Evolutionary conservation across 495 filamentous ascomycete species (phyloP), one percentile per base, ranked within the genome.

Genomic region (Haplographium delicatum): DNA sequence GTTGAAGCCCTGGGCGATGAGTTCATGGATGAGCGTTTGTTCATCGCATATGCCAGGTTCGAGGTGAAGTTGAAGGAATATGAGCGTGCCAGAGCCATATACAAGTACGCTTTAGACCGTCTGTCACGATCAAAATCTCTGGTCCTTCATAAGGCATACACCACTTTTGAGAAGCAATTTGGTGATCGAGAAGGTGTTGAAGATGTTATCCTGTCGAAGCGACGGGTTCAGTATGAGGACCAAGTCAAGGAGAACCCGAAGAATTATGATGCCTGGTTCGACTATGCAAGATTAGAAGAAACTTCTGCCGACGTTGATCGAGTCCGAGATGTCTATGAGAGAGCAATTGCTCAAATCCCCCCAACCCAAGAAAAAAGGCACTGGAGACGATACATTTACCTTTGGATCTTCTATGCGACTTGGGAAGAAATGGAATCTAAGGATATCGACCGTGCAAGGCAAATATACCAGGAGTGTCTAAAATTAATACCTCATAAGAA

Each of bases 141-240:
- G 65, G 70, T 70, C 3, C 73, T 98, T 13, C 91, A 98, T 67
- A 89, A 91, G 62, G 79, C 89, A 22, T 97, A 96, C 65, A 97
- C 94, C 0, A 91, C 86, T 0, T 98, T 98, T 56, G 94, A 97
- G 66, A 98, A 98, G 72, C 93, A 98, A 60, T 97, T 87, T 60
- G 93, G 93, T 50, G 91, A 97, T 63, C 80, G 79, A 25, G 88
- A 95, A 61, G 93, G 94, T 11, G 88, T 97, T 4, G 94, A 98
- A 61, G 88, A 96, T 59, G 93, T 97, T 9, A 86, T 98, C 27
- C 60, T 96, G 3, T 88, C 89, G n/a, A 98, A 98, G 59, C 79
- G 93, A 52, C 69, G 93, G 51, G 84, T 95, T n/a, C 83, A 90
- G 35, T 98, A 96, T 65, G 89, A 96, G 67, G 89, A 95, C 56